Base-by-base conservation (phyloP, 768 basidiomycete genomes). In the Rhodotorula sphaerocarpa region DNA sequence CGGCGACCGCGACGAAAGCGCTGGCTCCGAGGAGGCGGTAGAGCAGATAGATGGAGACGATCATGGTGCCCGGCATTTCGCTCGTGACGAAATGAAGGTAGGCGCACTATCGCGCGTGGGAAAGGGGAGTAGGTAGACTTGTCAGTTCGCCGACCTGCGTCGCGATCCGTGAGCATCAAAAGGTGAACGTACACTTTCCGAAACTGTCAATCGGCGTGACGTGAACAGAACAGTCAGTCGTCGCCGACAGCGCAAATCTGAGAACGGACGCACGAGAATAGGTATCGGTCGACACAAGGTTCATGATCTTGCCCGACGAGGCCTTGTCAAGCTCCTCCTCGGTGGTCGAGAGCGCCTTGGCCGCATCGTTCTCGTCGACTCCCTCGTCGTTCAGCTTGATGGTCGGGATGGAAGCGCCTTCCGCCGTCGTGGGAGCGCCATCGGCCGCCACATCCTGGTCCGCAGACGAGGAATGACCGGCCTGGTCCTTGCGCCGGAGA, bases 401-500 rank as follows among this genome's bases (percentile, higher is more conserved):
- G 5, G 15, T 7, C 43, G 27, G 27, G 41, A 5, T 43, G 10
- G 39, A 30, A 2, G 14, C 57, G 10, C 21, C 43, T n/a, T 39
- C 33, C 23, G 34, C 6, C 23, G 50, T n/a, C 34, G 34, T 34
- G 10, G 33, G 12, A 11, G 23, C 23, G n/a, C 7, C 34, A 25
- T 25, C 34, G 25, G 34, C 18, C 16, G 39, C 28, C 2, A 28
- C 27, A 34, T 36, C 46, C 36, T 39, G 9, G 33, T 45, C 39
- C 16, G 15, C 27, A 21, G 12, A 27, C 14, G 39, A 7, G 30
- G 50, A 28, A 21, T 56, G 63, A n/a, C 75, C 75, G 33, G 76
- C 73, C 33, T 73, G 66, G 62, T 78, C 77, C 34, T 74, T 73
- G 25, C 77, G 64, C 27, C 76, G 73, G 0, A 78, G 72, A 0